Evolutionary conservation across 306 rosid genomes (phyloP), one percentile per base, ranked within the genome.

Genomic region (Geum urbanum): DNA sequence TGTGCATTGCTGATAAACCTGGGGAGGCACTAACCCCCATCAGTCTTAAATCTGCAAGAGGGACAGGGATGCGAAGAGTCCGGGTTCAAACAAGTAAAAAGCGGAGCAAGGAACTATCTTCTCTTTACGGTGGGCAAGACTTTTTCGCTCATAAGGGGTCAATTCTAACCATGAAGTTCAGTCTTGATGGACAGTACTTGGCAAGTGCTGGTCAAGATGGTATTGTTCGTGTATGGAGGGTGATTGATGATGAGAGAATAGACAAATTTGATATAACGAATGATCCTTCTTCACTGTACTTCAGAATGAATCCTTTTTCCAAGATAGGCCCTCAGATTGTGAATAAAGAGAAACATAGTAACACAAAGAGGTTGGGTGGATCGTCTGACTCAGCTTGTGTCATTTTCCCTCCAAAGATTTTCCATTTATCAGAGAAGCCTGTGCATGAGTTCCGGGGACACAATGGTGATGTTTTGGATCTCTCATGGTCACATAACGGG

Each of bases 161-260:
- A 45, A 89, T 92, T 72, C 78, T 86, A 76, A 64, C 89, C 8
- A 89, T 92, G 96, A 92, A 89, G 82, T 92, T 92, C 78, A 92
- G 96, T 71, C 85, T 62, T 48, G 95, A 92, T 63, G 98, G 98
- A 45, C 78, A 76, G 53, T 87, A 87, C 75, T 71, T 92, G 56
- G 98, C 98, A 58, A 92, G 84, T 73, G 96, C 87, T 6, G 98
- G 96, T 22, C 85, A 86, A 79, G 98, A 92, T 83, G 89, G 91
- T 15, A 55, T 86, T 14, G 91, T 92, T 37, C 84, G 92, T 4
- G 87, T 92, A 53, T 92, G 98, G 98, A 78, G 80, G 84, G 92
- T 92, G 78, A 56, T 83, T 63, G 92, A 83, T 71, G 86, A 80
- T 47, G 92, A 81, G 73, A 84, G 81, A 80, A 66, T 77, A n/a